Evolutionary conservation across 2,329 filamentous ascomycete species (phyloP), one percentile per base, ranked within the genome.

Genomic region (Periconia sp.): DNA sequence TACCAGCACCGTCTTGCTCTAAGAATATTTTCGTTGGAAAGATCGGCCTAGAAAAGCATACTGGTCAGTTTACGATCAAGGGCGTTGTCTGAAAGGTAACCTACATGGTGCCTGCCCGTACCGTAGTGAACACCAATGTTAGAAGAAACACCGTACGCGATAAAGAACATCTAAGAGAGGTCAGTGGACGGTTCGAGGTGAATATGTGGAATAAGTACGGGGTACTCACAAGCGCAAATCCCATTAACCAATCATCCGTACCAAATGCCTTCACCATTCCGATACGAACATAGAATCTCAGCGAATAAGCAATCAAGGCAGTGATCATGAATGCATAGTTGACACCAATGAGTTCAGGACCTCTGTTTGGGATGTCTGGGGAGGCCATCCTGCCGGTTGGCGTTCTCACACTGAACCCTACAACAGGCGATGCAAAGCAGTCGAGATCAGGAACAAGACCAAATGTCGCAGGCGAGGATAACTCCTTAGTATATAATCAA

Each of bases 161-260:
- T 49, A 54, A 67, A 69, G 48, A 62, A 61, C 3, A 66, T 15
- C 66, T 66, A 44, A 30, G 1, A 6, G 27, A 6, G 17, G 17
- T 14, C n/a, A 27, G 40, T 60, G 53, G 56, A 37, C 15, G 10
- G 15, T 37, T 37, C 33, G 10, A 37, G 10, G 56, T 47, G 23
- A 30, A 31, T n/a, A 41, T 9, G 1, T 30, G 14, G 7, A 23
- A 37, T 13, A 13, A 1, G 7, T 3, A 13, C 15, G 17, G 11
- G 10, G 6, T 30, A 57, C 66, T 58, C 50, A 73, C 71, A 37
- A 60, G 62, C 17, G 71, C 66, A 8, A 64, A 15, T 6, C 64
- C 61, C 70, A 74, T 74, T 6, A 74, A 54, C 55, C 64, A 73
- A 51, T 74, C 71, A 51, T 74, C 71, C 15, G 62, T 19, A 1